Evolutionary conservation across 2,329 filamentous ascomycete genomes (phyloP).

Genomic region (Hypoxylon sp.): DNA sequence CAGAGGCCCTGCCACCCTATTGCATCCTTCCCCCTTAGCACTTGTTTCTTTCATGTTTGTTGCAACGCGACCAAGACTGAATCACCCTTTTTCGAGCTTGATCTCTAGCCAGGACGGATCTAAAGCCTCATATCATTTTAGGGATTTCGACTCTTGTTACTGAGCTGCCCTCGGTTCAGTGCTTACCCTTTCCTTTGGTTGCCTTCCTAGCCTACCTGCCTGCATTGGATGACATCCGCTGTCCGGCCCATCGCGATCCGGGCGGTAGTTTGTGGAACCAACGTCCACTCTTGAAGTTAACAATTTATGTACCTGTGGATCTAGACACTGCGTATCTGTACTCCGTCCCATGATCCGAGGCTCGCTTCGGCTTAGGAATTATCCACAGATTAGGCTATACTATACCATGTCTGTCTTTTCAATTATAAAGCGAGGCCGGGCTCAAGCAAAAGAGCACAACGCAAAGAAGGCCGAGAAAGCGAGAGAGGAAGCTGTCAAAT

Average conservation of each 20-base stretch:
- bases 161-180: background rate
- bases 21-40: background rate
- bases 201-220: background rate
- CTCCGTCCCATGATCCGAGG: background rate
- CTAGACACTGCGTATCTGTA: background rate
- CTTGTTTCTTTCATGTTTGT: conserved; percentile 1
- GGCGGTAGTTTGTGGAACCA: background rate
- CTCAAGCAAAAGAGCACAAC: conserved; percentile 68
- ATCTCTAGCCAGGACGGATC: conserved; percentile 4
- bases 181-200: background rate
- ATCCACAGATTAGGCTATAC: background rate
- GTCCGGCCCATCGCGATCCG: background rate
- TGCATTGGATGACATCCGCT: conserved; percentile 1
- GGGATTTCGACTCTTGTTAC: background rate
- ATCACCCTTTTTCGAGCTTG: background rate
- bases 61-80: conserved; percentile 3
- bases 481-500: conserved; percentile 57
- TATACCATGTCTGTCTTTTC: conserved; percentile 70
- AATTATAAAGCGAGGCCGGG: conserved; percentile 64
- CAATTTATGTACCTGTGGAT: conserved; percentile 3
- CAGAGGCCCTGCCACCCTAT: conserved; percentile 1
- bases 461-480: conserved; percentile 63
- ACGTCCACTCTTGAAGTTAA: background rate
- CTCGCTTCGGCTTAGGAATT: background rate
- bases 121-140: background rate